Evolutionary conservation across 768 basidiomycete genomes (phyloP).

Genomic region (Erythrobasidium yunnanense): DNA sequence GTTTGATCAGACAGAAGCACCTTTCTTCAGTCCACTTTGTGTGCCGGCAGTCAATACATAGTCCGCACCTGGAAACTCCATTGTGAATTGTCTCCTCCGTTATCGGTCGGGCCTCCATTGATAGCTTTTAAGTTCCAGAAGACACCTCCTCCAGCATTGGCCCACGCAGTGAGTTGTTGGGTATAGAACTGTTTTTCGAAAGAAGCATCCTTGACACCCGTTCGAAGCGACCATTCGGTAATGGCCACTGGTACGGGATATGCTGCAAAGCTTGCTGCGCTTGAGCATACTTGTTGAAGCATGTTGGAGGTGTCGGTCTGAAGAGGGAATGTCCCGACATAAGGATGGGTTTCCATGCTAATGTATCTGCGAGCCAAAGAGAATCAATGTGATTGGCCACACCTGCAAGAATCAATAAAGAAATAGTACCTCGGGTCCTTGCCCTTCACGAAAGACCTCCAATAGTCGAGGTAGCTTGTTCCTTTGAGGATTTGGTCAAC

Average conservation of each 20-base stretch:
- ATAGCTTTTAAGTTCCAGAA: constrained; percentile 19
- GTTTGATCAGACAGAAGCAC: no score
- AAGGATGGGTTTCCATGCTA: constrained; percentile 21
- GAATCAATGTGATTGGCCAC: no score
- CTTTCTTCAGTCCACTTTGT: neutral
- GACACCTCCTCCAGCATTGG: constrained; percentile 3
- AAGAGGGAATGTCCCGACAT: constrained; percentile 37
- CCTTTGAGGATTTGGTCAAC: constrained; percentile 13
- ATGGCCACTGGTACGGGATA: constrained; percentile 37
- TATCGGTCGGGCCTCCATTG: constrained; percentile 11
- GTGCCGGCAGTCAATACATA: no score
- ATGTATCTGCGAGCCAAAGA: no score
- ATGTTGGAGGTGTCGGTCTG: constrained; percentile 32
- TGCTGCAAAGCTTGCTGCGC: constrained; percentile 24
- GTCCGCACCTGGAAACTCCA: constrained; percentile 2
- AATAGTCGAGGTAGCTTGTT: neutral
- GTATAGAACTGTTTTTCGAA: constrained; percentile 37
- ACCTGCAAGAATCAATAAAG: no score
- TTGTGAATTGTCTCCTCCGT: constrained; percentile 13
- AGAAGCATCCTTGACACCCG: constrained; percentile 31
- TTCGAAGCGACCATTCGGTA: constrained; percentile 37
- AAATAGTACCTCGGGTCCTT: constrained; percentile 16
- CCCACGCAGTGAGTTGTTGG: neutral
- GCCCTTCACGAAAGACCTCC: constrained; percentile 18
- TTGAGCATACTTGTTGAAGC: constrained; percentile 36